phyloP scores from a whole-genome alignment of 352 stramenopile genomes.

The Pythium aquatile region DNA sequence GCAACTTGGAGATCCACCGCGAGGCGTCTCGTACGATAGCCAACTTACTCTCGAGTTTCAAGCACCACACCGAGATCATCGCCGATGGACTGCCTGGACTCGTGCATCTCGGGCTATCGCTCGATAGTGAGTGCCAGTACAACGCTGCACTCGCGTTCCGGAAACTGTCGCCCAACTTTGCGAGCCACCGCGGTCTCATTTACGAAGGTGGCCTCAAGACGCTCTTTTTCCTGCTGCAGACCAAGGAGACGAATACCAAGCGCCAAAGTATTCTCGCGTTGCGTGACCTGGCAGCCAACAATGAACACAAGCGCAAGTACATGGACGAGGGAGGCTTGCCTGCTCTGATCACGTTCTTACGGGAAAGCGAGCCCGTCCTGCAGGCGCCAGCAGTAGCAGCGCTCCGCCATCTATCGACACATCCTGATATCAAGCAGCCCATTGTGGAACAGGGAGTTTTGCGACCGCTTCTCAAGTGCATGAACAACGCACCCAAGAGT shows the following conservation, averaged over 20 bases:
- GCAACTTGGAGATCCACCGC: constrained; percentile 91
- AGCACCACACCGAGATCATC: constrained; percentile 92
- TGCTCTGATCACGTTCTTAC: constrained; percentile 87
- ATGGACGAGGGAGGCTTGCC: constrained; percentile 85
- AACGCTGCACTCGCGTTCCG: constrained; percentile 92
- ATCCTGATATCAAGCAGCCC: constrained; percentile 83
- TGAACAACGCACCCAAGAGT: constrained; percentile 68
- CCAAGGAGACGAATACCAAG: constrained; percentile 91
- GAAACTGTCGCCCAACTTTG: constrained; percentile 92
- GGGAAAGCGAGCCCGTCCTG: constrained; percentile 85
- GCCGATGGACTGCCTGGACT: constrained; percentile 87
- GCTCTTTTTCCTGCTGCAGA: constrained; percentile 90
- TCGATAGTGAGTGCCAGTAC: constrained; percentile 94
- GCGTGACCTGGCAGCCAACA: constrained; percentile 88
- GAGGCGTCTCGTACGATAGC: constrained; percentile 91
- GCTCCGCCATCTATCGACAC: constrained; percentile 88
- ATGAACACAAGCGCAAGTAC: constrained; percentile 84
- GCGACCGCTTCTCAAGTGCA: constrained; percentile 83
- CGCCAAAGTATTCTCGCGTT: constrained; percentile 88
- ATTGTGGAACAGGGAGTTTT: constrained; percentile 84
- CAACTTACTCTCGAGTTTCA: constrained; percentile 93
- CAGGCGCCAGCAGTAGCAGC: constrained; percentile 89
- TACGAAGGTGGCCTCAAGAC: constrained; percentile 89
- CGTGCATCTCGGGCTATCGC: constrained; percentile 86
- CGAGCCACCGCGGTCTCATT: constrained; percentile 85